phyloP scores from a whole-genome alignment of 345 rosid genomes.

The Abelmoschus esculentus region DNA sequence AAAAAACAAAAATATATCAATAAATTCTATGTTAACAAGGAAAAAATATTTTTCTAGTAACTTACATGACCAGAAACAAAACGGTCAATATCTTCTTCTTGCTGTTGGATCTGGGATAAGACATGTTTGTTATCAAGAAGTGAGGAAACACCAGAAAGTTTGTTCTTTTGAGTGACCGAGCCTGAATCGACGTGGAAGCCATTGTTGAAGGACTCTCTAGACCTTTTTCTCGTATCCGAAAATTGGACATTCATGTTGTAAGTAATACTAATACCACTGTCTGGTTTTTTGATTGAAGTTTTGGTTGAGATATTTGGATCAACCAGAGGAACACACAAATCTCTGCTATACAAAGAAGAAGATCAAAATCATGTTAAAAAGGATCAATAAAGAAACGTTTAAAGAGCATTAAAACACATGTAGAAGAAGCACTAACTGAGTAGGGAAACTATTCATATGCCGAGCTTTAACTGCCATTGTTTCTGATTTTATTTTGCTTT shows the following conservation, averaged over 20 bases:
- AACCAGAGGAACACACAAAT: slow-evolving; percentile 10
- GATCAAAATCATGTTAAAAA: not conserved
- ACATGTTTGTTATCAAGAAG: slow-evolving; percentile 26
- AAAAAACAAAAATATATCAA: not conserved
- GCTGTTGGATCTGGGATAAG: slow-evolving; percentile 46
- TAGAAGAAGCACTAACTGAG: slow-evolving; percentile 14
- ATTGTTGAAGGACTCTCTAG: slow-evolving; percentile 26
- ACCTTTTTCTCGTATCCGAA: slow-evolving; percentile 32
- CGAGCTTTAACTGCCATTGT: slow-evolving; percentile 58
- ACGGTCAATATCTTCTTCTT: slow-evolving; percentile 49
- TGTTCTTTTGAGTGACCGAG: slow-evolving; percentile 30
- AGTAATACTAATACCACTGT: slow-evolving; percentile 46
- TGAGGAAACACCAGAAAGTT: slow-evolving; percentile 24
- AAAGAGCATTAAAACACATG: not conserved
- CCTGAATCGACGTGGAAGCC: slow-evolving; percentile 29
- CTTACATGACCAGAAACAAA: slow-evolving; percentile 45
- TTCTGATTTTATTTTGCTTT: slow-evolving; percentile 4
- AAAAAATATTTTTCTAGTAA: not conserved
- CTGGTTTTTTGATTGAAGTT: slow-evolving; percentile 34
- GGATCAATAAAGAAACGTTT: not conserved
- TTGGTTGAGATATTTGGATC: slow-evolving; percentile 28
- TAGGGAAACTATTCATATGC: slow-evolving; percentile 34
- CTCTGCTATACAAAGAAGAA: too few relatives aligned
- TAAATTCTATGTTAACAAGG: not conserved
- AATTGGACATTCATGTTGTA: slow-evolving; percentile 30